Evolutionary conservation across 805 yeast genomes (phyloP).

Genomic region (Nakazawaea ishiwadae): DNA sequence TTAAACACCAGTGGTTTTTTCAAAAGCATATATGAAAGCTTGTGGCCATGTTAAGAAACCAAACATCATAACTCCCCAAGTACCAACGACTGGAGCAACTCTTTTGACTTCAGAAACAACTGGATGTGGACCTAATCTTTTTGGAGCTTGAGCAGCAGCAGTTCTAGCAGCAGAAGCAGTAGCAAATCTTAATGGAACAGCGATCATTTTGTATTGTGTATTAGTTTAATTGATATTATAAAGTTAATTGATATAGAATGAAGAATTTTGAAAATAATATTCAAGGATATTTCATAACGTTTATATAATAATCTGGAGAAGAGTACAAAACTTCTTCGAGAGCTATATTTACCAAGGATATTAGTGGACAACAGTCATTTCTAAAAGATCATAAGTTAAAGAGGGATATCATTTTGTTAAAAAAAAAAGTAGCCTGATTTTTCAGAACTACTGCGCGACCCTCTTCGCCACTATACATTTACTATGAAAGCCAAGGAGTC

Average conservation of each 20-base stretch:
- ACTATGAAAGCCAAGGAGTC: no score
- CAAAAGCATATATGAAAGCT: conserved; percentile 3
- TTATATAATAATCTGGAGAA: neutral
- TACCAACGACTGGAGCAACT: conserved; percentile 22
- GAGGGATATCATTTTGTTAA: no score
- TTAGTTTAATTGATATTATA: neutral
- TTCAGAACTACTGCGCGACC: no score
- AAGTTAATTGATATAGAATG: neutral
- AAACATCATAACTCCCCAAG: conserved; percentile 22
- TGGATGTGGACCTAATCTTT: conserved; percentile 31
- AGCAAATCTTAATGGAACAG: conserved; percentile 10
- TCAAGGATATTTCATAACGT: neutral
- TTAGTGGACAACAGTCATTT: no score
- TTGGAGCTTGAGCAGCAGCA: conserved; percentile 13
- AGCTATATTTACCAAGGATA: no score
- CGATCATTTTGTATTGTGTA: no score
- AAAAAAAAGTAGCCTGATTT: no score
- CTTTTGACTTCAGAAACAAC: conserved; percentile 18
- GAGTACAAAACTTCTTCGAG: no score
- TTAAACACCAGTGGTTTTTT: conserved; percentile 11
- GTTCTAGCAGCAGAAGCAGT: conserved; percentile 13
- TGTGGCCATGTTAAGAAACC: conserved; percentile 28
- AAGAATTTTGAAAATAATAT: neutral
- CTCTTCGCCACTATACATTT: no score
- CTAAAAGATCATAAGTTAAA: no score